Base-by-base conservation (phyloP, 2,329 filamentous ascomycete species). In the Pyricularia sp. region DNA sequence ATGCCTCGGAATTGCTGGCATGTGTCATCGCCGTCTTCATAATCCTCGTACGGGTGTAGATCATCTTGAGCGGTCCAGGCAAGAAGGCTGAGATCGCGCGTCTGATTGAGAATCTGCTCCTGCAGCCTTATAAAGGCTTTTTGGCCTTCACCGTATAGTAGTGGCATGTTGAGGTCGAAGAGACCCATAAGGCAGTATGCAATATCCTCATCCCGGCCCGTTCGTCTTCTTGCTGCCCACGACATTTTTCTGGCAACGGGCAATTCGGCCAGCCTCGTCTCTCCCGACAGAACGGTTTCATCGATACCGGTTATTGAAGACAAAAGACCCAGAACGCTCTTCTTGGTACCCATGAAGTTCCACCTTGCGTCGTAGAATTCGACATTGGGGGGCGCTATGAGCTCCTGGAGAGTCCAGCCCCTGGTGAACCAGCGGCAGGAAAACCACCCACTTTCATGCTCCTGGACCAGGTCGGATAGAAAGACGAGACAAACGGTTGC, bases 151-250 rank as follows among this genome's bases (percentile, higher is more conserved):
- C 75, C 74, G 30, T 76, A 76, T 2, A 75, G 69, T 55, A 75
- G 65, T 6, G 74, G 70, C 72, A 77, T 75, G 17, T 71, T 72
- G 11, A 77, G 68, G 33, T 66, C 71, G 30, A 76, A 75, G 10
- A 76, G 31, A 2, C 75, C 75, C 4, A 76, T 64, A 0, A 76
- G 69, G 23, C 70, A 75, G 66, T 75, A 76, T 0, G 73, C 74
- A 3, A 67, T n/a, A 69, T 77, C 73, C 67, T 75, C 70, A 68
- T 65, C 10, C 23, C 72, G 69, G 4, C 67, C 72, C 7, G 71
- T 74, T 33, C 68, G 14, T 33, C 74, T 63, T 12, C 50, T 63
- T 1, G 73, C 67, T 17, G 73, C 75, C 74, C 74, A 76, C 2
- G 71, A 74, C 74, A 76, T 73, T 63, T 70, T 55, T 55, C 42